Percentiles rank a stretch among this genome's conserved stretches.
Conservation (phyloP, 2,329 filamentous ascomycete species). For the Calonectria fujianensis region DNA sequence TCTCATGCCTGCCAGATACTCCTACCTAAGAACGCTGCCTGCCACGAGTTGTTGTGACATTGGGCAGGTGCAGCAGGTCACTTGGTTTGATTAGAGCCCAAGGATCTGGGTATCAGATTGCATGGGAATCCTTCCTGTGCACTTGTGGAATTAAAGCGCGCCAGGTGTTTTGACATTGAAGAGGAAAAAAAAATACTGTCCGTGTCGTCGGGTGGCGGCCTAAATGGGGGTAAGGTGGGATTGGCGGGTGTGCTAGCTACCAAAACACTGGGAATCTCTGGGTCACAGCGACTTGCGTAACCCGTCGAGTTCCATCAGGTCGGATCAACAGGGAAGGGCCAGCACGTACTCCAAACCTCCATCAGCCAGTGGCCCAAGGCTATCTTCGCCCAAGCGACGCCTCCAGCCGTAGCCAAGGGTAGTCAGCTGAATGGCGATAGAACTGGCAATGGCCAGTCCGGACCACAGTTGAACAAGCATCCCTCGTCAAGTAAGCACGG, state of each 20-base stretch:
- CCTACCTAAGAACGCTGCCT: not conserved
- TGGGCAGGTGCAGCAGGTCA: not conserved
- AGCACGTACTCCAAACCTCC: slow-evolving; percentile 20
- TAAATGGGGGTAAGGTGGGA: slow-evolving; percentile 40
- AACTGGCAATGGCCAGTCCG: not conserved
- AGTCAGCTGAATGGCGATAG: slow-evolving; percentile 8
- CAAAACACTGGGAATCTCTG: slow-evolving; percentile 50
- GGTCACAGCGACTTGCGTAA: slow-evolving; percentile 43
- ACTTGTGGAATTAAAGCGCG: not conserved
- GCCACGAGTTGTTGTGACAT: not conserved
- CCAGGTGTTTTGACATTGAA: not conserved
- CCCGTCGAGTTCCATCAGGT: slow-evolving; percentile 24
- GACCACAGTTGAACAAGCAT: slow-evolving; percentile 21
- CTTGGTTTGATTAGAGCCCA: not conserved
- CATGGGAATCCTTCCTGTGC: not conserved
- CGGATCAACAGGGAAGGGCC: slow-evolving; percentile 31
- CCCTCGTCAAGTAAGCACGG: slow-evolving; percentile 24
- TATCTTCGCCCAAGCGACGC: not conserved
- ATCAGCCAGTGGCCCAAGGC: slow-evolving; percentile 15
- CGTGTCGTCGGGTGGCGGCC: slow-evolving; percentile 43
- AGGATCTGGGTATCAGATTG: not conserved
- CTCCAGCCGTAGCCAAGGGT: slow-evolving; percentile 3
- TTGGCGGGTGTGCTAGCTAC: slow-evolving; percentile 51
- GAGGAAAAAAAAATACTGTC: slow-evolving; percentile 9
- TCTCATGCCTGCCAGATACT: slow-evolving; percentile 22